Evolutionary conservation across 352 stramenopile genomes (phyloP).

Genomic region (Phytophthora ramorum): DNA sequence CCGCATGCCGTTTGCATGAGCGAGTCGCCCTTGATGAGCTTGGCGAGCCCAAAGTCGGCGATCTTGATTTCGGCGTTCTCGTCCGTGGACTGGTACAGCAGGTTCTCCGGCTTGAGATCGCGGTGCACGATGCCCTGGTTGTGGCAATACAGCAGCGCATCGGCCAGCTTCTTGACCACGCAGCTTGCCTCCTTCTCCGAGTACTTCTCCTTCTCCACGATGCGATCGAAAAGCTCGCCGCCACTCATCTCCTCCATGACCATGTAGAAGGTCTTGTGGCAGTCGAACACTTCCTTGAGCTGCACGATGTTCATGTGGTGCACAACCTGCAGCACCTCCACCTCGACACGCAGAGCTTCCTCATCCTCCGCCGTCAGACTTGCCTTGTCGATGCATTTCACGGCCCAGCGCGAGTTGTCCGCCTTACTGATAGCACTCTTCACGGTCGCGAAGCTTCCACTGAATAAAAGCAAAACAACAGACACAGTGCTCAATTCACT

Average conservation of each 20-base stretch:
- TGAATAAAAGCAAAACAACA: conserved; percentile 24
- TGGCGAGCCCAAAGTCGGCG: conserved; percentile 91
- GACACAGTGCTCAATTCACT: not conserved
- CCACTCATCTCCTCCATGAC: conserved; percentile 93
- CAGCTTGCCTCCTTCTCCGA: conserved; percentile 87
- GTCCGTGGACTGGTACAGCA: conserved; percentile 84
- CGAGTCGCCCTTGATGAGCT: conserved; percentile 93
- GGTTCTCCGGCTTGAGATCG: conserved; percentile 83
- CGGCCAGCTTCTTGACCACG: conserved; percentile 87
- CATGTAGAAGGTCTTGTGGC: conserved; percentile 92
- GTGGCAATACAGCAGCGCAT: conserved; percentile 90
- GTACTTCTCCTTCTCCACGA: conserved; percentile 94
- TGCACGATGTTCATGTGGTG: conserved; percentile 90
- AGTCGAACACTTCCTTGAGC: conserved; percentile 90
- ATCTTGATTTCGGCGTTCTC: conserved; percentile 95
- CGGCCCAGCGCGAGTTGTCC: conserved; percentile 80
- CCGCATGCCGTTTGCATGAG: conserved; percentile 96
- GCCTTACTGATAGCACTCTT: conserved; percentile 82
- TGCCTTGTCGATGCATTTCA: conserved; percentile 89
- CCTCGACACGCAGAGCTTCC: conserved; percentile 82
- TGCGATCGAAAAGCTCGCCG: conserved; percentile 93
- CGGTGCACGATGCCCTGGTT: conserved; percentile 82
- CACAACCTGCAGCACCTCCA: conserved; percentile 84
- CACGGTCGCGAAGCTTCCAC: conserved; percentile 88
- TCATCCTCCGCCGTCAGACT: conserved; percentile 83